A percentile compares a stretch with the other conserved stretches of the same genome.
phyloP scores from a whole-genome alignment of 2,329 filamentous ascomycete species.

The Aureobasidium sp. region DNA sequence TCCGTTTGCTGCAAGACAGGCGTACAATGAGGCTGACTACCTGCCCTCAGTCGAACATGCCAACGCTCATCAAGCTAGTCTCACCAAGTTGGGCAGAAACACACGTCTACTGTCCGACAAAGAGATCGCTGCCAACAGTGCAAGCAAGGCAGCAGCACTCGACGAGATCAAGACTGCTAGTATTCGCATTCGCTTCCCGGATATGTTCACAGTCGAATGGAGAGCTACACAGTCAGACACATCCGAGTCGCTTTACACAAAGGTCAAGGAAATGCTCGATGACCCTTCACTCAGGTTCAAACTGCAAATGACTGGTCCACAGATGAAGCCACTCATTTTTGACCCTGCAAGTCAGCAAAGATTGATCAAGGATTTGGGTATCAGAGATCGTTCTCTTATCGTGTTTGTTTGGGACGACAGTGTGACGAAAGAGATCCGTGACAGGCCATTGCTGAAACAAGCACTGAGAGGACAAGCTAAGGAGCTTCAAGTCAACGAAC shows the following conservation, averaged over 20 bases:
- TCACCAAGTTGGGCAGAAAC: slow-evolving; percentile 59
- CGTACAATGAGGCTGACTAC: slow-evolving; percentile 68
- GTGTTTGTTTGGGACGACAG: slow-evolving; percentile 67
- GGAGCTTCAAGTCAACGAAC: slow-evolving; percentile 58
- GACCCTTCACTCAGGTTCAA: slow-evolving; percentile 58
- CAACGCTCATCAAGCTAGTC: slow-evolving; percentile 63
- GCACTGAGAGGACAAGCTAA: slow-evolving; percentile 55
- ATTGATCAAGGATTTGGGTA: slow-evolving; percentile 66
- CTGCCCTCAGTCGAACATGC: slow-evolving; percentile 68
- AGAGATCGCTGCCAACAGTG: slow-evolving; percentile 66
- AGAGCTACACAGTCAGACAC: slow-evolving; percentile 63
- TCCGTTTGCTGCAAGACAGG: slow-evolving; percentile 62
- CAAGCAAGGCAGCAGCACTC: slow-evolving; percentile 58
- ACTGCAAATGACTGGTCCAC: slow-evolving; percentile 57
- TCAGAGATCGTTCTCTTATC: slow-evolving; percentile 65
- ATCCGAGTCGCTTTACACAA: slow-evolving; percentile 63
- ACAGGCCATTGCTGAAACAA: slow-evolving; percentile 52
- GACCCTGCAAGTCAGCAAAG: slow-evolving; percentile 33
- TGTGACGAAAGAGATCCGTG: slow-evolving; percentile 51
- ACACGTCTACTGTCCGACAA: slow-evolving; percentile 73
- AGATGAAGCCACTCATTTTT: slow-evolving; percentile 39
- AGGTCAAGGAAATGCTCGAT: slow-evolving; percentile 66
- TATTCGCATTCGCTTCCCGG: slow-evolving; percentile 80
- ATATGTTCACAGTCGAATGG: slow-evolving; percentile 71
- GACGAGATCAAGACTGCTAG: slow-evolving; percentile 61